Evolutionary conservation across 768 basidiomycete species (phyloP), one percentile per base, ranked within the genome.

Genomic region (Hericium rajendrae): DNA sequence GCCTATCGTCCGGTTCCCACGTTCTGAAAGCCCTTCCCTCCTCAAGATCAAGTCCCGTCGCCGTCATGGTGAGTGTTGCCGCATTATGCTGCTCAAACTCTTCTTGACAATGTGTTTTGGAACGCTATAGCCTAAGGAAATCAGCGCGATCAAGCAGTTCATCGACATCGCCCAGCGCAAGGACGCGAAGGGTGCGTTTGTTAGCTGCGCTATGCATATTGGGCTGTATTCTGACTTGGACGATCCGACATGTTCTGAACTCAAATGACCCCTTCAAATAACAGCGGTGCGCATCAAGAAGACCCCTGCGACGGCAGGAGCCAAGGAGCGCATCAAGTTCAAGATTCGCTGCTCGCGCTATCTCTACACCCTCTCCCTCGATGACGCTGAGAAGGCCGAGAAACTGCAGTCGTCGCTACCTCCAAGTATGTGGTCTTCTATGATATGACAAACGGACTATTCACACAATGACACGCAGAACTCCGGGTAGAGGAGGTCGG

Each of bases 271-370:
- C 18, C n/a, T 40, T 18, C 50, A 63, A 54, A 64, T 55, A 6
- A 24, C 73, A 97, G 95, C 92, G 81, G 93, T 91, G 59, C 91
- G 93, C 74, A 97, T 98, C 84, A 98, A 97, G 80, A 97, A 94
- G 80, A 87, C 86, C 60, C 76, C 88, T 40, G 83, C 79, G 71
- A 73, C 78, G 32, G 71, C 83, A 38, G 79, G 80, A 52, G 86
- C 83, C 66, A 91, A 91, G 77, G 78, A 79, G 38, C 79, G 84
- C 74, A 95, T 90, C 70, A 99, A 98, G 78, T 97, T 98, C 85
- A 99, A 99, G 83, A 84, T 99, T 70, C 83, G 97, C 72, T 97
- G 94, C 79, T 88, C 90, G 59, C 82, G 90, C 72, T 94, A 94
- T 74, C 86, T 94, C 60, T 99, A 99, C 86, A 98, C 97, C n/a